A percentile compares a stretch with the other conserved stretches of the same genome.
Conservation (phyloP, 768 basidiomycete species). For the Cystofilobasidium macerans region DNA sequence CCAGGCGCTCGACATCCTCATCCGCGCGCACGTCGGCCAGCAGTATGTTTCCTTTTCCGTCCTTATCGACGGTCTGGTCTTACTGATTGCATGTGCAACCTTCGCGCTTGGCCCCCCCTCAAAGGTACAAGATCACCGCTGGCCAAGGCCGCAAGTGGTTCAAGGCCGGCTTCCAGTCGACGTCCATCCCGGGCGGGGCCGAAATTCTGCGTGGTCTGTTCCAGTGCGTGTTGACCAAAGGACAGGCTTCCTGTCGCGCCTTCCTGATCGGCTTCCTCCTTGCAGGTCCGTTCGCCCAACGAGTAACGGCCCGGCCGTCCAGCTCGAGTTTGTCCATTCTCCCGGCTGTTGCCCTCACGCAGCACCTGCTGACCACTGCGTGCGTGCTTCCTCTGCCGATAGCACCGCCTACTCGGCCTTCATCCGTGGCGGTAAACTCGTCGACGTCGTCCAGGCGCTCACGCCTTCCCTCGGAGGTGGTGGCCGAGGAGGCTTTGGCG, state of each 20-base stretch:
- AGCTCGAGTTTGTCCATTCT: no score
- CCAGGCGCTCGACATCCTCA: slow-evolving; percentile 3
- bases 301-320: neutral
- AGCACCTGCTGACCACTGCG: no score
- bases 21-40: neutral
- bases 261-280: neutral
- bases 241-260: neutral
- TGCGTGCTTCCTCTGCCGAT: no score
- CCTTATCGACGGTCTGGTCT: neutral
- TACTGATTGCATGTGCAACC: neutral
- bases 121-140: neutral
- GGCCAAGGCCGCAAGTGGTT: neutral
- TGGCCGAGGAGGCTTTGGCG: neutral
- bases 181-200: neutral
- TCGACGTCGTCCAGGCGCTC: neutral
- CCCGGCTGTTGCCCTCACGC: no score
- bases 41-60: neutral
- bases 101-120: no score
- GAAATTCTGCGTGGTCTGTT: neutral
- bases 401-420: neutral
- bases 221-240: no score
- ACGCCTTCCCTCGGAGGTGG: neutral
- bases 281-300: neutral
- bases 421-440: neutral
- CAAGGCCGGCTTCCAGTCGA: neutral